Percentiles rank a stretch among this genome's conserved stretches.
These are phyloP conservation scores for Lichina pygmaea DNA, from an alignment of 495 filamentous ascomycete species.

Conservation along the genomic window DNA sequence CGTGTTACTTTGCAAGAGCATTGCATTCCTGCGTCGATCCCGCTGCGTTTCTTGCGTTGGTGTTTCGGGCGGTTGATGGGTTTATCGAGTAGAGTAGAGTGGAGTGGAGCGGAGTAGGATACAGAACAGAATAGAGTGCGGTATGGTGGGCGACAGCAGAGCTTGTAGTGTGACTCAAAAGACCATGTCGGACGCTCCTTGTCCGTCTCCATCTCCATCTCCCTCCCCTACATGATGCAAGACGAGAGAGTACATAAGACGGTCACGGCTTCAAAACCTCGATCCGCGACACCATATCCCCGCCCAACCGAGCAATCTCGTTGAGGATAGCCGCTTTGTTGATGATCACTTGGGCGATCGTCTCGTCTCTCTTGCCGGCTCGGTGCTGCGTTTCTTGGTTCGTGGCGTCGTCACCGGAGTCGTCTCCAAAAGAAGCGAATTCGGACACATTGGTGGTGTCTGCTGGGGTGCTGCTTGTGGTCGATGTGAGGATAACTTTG, in stretches of 20 bases:
- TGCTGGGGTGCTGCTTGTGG: not conserved
- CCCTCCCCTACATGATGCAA: too few species aligned
- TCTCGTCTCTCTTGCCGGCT: slow-evolving; percentile 6
- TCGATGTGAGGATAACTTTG: slow-evolving; percentile 15
- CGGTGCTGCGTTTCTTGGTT: not conserved
- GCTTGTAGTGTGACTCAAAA: too few species aligned
- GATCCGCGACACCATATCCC: slow-evolving; percentile 2
- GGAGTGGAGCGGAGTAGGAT: too few species aligned
- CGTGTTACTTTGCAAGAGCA: too few species aligned
- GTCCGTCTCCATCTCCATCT: too few species aligned
- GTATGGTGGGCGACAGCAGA: too few species aligned
- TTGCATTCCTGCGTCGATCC: too few species aligned
- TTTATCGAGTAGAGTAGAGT: too few species aligned
- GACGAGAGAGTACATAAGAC: not conserved
- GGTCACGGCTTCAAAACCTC: not conserved
- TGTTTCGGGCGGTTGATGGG: too few species aligned
- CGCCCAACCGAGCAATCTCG: slow-evolving; percentile 32
- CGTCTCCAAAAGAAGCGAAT: not conserved
- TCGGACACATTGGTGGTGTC: not conserved
- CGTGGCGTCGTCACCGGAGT: not conserved
- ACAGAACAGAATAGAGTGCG: too few species aligned
- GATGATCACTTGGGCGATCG: slow-evolving; percentile 22
- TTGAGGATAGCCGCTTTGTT: slow-evolving; percentile 50
- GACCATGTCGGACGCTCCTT: too few species aligned
- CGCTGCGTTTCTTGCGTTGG: too few species aligned